phyloP scores from a whole-genome alignment of 1,139 yeast genomes.

The Wickerhamomyces sp. region DNA sequence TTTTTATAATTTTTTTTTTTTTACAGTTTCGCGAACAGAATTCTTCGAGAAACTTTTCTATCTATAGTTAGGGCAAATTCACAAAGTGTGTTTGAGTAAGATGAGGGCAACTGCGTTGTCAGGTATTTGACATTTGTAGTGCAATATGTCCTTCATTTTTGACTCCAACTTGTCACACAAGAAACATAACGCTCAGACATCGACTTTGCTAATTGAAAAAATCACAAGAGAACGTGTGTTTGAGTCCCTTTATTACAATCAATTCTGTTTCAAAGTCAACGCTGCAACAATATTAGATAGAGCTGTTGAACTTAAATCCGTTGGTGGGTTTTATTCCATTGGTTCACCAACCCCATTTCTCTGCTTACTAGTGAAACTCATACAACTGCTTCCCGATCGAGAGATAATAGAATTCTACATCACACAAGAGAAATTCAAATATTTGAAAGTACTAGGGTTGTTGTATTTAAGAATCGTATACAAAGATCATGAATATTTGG shows the following conservation, averaged over 20 bases:
- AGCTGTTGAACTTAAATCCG: slow-evolving; percentile 29
- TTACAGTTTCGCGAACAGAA: no score
- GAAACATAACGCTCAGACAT: slow-evolving; percentile 36
- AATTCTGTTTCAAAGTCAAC: slow-evolving; percentile 45
- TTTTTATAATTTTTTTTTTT: no score
- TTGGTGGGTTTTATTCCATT: slow-evolving; percentile 43
- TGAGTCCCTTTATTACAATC: slow-evolving; percentile 57
- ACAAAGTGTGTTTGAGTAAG: no score
- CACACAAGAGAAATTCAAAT: slow-evolving; percentile 48
- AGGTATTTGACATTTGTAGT: no score
- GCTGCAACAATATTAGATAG: slow-evolving; percentile 32
- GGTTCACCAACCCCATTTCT: slow-evolving; percentile 51
- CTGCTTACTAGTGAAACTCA: slow-evolving; percentile 46
- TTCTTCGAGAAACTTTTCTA: no score
- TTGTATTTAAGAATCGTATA: slow-evolving; percentile 41
- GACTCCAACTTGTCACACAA: slow-evolving; percentile 32
- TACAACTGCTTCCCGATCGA: slow-evolving; percentile 46
- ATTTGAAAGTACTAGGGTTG: slow-evolving; percentile 45
- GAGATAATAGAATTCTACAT: slow-evolving; percentile 42
- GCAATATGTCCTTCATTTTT: slow-evolving; percentile 2
- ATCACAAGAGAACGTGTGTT: slow-evolving; percentile 54
- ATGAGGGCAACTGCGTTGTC: no score
- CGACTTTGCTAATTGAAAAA: slow-evolving; percentile 51
- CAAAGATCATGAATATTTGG: slow-evolving; percentile 33
- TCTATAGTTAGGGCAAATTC: no score